Conservation (phyloP, 2,329 filamentous ascomycete genomes). For the Graphium sp. region DNA sequence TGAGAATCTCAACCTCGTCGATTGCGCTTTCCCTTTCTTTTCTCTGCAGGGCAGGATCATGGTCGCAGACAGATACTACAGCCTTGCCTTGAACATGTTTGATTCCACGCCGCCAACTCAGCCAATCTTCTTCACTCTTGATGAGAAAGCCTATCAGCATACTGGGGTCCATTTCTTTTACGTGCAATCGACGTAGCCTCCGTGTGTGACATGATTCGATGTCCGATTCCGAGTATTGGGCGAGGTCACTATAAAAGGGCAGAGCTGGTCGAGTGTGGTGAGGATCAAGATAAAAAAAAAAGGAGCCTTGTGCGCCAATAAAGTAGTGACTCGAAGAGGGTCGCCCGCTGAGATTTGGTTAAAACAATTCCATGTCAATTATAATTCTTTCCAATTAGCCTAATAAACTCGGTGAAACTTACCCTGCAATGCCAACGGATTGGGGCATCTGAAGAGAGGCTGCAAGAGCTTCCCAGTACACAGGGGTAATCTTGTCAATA, state of each 20-base stretch:
- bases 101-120: slow-evolving; percentile 62
- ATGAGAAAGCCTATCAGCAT: slow-evolving; percentile 95
- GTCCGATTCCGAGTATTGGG: slow-evolving; percentile 53
- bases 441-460: slow-evolving; percentile 72
- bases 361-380: slow-evolving; percentile 1
- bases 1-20: slow-evolving; percentile 79
- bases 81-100: slow-evolving; percentile 63
- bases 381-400: slow-evolving; percentile 1
- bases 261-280: slow-evolving; percentile 70
- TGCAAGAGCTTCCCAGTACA: slow-evolving; percentile 90
- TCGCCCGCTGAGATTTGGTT: slow-evolving; percentile 50
- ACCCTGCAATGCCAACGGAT: slow-evolving; percentile 94
- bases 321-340: slow-evolving; percentile 70
- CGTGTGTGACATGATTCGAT: slow-evolving; percentile 75
- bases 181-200: slow-evolving; percentile 63
- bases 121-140: slow-evolving; percentile 66
- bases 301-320: slow-evolving; percentile 45
- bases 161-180: slow-evolving; percentile 91
- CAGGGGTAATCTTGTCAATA: slow-evolving; percentile 84
- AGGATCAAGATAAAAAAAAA: slow-evolving; percentile 90
- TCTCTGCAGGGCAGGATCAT: slow-evolving; percentile 40
- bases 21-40: slow-evolving; percentile 56
- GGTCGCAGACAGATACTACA: slow-evolving; percentile 70
- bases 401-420: slow-evolving; percentile 13
- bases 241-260: slow-evolving; percentile 37